phyloP scores from a whole-genome alignment of 2,329 filamentous ascomycete genomes.

The Berkeleyomyces basicola region DNA sequence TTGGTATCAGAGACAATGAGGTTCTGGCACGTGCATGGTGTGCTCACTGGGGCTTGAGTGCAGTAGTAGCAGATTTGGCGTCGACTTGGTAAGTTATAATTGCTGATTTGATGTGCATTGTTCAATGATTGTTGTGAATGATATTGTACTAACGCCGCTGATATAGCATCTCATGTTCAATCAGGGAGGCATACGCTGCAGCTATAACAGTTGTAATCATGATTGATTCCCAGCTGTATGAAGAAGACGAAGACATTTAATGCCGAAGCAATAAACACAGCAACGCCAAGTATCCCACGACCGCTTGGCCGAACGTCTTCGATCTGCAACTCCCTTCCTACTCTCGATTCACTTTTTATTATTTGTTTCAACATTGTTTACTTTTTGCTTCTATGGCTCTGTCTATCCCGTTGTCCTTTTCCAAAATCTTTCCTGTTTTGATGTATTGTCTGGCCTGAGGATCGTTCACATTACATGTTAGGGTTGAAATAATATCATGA shows the following conservation, averaged over 20 bases:
- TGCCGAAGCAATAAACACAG: not conserved
- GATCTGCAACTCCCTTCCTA: not conserved
- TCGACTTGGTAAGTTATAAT: constrained; percentile 42
- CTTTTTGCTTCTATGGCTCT: no score
- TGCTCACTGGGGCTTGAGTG: constrained; percentile 55
- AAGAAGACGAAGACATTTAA: constrained; percentile 10
- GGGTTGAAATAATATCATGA: no score
- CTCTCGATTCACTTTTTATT: not conserved
- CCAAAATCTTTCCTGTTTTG: no score
- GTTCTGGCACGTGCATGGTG: constrained; percentile 65
- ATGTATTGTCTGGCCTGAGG: no score
- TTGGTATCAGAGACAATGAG: constrained; percentile 59
- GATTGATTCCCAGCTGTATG: constrained; percentile 30
- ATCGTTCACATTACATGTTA: no score
- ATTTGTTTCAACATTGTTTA: no score
- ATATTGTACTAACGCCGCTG: constrained; percentile 14
- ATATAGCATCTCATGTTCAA: constrained; percentile 50
- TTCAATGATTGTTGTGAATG: not conserved
- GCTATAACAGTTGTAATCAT: constrained; percentile 57
- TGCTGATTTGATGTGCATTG: not conserved
- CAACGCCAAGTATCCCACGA: not conserved
- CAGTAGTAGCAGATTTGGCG: constrained; percentile 50
- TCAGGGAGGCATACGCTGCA: constrained; percentile 59
- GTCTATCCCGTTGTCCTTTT: not conserved
- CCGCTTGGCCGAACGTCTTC: not conserved